A percentile compares a stretch with the other conserved stretches of the same genome.
phyloP scores from a whole-genome alignment of 140 eudicot genomes.

The Oenanthe javanica region DNA sequence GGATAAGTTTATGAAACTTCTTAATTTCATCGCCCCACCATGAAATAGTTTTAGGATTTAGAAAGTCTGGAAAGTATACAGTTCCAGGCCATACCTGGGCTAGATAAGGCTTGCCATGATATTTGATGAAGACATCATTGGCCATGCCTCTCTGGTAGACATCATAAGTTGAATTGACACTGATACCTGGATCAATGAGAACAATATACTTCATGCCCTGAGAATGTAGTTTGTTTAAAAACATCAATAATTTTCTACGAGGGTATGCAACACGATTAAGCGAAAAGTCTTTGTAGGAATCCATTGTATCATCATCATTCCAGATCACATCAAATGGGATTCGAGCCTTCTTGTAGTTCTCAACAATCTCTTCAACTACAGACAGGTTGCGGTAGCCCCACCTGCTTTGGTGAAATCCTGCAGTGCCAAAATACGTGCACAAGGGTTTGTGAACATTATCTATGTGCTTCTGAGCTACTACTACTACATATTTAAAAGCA shows the following conservation, averaged over 20 bases:
- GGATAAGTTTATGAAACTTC: not conserved
- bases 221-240: not conserved
- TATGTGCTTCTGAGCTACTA: no score
- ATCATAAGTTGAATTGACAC: not conserved
- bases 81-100: conserved; percentile 2
- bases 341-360: not conserved
- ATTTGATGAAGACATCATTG: not conserved
- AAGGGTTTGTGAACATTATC: not conserved
- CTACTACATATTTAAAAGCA: not conserved
- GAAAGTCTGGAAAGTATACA: not conserved
- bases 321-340: not conserved
- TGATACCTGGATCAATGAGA: conserved; percentile 2
- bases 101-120: not conserved
- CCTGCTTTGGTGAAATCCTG: conserved; percentile 2
- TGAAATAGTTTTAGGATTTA: not conserved
- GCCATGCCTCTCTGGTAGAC: not conserved
- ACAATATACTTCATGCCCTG: not conserved
- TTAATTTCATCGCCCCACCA: not conserved
- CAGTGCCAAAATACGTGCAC: not conserved
- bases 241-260: not conserved
- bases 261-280: not conserved
- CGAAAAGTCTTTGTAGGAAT: conserved; percentile 1
- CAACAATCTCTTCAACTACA: not conserved
- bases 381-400: conserved; percentile 1
- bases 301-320: conserved; percentile 3